Conservation (phyloP, 2,329 filamentous ascomycete genomes). For the Harringtonia aguacate region DNA sequence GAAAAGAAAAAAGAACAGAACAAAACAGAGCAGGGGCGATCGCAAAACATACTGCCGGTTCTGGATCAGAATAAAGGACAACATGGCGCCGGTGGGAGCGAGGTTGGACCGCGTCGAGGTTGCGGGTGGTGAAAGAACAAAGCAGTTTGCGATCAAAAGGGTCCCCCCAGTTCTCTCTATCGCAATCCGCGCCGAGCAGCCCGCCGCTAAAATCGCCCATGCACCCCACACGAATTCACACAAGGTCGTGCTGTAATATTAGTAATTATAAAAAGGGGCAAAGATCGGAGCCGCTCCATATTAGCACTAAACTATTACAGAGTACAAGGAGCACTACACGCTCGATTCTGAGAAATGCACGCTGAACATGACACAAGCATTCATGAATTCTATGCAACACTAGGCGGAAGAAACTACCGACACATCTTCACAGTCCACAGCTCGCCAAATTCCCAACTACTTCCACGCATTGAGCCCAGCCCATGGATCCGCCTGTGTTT, state of each 20-base stretch:
- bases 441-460: conserved; percentile 13
- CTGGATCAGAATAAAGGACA: conserved; percentile 84
- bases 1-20: background rate
- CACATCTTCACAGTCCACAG: too few relatives aligned
- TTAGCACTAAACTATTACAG: too few relatives aligned
- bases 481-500: conserved; percentile 35
- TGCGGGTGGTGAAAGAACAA: background rate
- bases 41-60: conserved; percentile 61
- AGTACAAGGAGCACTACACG: too few relatives aligned
- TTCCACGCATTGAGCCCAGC: conserved; percentile 43
- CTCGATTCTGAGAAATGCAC: too few relatives aligned
- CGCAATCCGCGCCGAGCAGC: background rate
- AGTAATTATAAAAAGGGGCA: too few relatives aligned
- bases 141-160: too few relatives aligned
- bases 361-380: too few relatives aligned
- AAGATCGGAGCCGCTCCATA: too few relatives aligned
- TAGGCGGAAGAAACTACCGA: too few relatives aligned
- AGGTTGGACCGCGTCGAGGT: background rate
- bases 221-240: too few relatives aligned
- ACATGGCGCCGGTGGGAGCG: conserved; percentile 28
- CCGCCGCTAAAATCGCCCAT: background rate
- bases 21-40: background rate
- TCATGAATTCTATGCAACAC: too few relatives aligned
- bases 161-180: background rate
- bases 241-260: too few relatives aligned